Base-by-base conservation (phyloP, 1,284 basidiomycete species). In the Fomitopsis pinicola region DNA sequence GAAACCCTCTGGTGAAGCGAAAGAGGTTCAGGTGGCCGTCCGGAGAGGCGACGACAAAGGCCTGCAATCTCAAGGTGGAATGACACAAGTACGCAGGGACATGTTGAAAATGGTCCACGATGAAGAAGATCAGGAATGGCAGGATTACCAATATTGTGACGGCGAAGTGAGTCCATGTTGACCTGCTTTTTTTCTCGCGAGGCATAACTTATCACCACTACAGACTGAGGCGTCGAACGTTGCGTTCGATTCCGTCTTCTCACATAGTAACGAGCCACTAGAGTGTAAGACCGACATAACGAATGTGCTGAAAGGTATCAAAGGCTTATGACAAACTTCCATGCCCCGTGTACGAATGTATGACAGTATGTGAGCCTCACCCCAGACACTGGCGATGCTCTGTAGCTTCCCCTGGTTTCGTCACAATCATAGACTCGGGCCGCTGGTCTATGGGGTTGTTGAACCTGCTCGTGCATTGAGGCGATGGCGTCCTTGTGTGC, bases 41-140 rank as follows among this genome's bases (percentile, higher is more conserved):
- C 81, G 87, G 54, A 91, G 87, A 72, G 72, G 70, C 15, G 89
- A 90, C 55, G 89, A 91, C 62, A 84, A 84, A 64, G 77, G 77
- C 26, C 75, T 65, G 56, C 83, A 84, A 66, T 66, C 71, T 42
- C 68, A 69, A 22, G 71, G 72, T 26, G 72, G 72, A 1, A 53
- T 74, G 60, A 70, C 71, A 19, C 63, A 72, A 5, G 69, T 83
- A 14, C 78, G 87, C 50, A 79, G 87, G 66, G 91, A 92, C 64
- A 91, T 92, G 82, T 71, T 92, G 26, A 80, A 82, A 55, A 76
- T 80, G n/a, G 85, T 91, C 44, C 81, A 88, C 40, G 77, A 77
- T 4, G 91, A 92, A 69, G 88, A 91, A 67, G 90, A 91, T 58
- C 90, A 91, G 67, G 75, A 73, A 58, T 92, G 91, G 91, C 76